Conservation (phyloP, 169 alveolate species). For the Cryptosporidium parvum region DNA sequence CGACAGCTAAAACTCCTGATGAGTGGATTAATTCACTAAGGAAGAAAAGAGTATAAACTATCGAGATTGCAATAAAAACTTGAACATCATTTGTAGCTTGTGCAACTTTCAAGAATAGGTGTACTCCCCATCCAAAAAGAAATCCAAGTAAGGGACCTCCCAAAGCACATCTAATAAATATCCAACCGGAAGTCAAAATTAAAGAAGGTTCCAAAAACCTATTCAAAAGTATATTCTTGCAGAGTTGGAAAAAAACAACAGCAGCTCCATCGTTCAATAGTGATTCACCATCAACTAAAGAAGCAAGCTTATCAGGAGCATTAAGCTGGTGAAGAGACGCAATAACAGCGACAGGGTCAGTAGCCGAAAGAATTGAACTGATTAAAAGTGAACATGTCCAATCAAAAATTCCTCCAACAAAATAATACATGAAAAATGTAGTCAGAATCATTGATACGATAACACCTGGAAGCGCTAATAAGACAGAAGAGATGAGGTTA, state of each 20-base stretch:
- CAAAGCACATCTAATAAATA: constrained; percentile 76
- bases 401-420: constrained; percentile 78
- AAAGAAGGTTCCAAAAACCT: constrained; percentile 54
- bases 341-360: constrained; percentile 83
- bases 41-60: constrained; percentile 59
- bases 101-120: constrained; percentile 15
- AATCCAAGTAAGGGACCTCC: constrained; percentile 81
- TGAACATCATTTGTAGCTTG: constrained; percentile 53
- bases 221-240: constrained; percentile 51
- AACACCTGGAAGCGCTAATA: constrained; percentile 75
- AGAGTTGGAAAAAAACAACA: constrained; percentile 76
- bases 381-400: constrained; percentile 79
- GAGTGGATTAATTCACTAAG: constrained; percentile 67
- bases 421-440: constrained; percentile 77
- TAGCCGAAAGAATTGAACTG: constrained; percentile 80
- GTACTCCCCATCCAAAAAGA: constrained; percentile 60
- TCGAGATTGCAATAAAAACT: constrained; percentile 37
- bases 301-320: constrained; percentile 79
- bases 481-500: constrained; percentile 46
- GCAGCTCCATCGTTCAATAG: constrained; percentile 81
- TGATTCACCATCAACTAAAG: constrained; percentile 81
- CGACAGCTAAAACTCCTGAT: constrained; percentile 80
- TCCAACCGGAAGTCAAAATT: constrained; percentile 76
- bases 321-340: constrained; percentile 79
- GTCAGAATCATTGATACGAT: constrained; percentile 76